Evolutionary conservation across 2,329 filamentous ascomycete genomes (phyloP).

Genomic region (Xylariaceae sp.): DNA sequence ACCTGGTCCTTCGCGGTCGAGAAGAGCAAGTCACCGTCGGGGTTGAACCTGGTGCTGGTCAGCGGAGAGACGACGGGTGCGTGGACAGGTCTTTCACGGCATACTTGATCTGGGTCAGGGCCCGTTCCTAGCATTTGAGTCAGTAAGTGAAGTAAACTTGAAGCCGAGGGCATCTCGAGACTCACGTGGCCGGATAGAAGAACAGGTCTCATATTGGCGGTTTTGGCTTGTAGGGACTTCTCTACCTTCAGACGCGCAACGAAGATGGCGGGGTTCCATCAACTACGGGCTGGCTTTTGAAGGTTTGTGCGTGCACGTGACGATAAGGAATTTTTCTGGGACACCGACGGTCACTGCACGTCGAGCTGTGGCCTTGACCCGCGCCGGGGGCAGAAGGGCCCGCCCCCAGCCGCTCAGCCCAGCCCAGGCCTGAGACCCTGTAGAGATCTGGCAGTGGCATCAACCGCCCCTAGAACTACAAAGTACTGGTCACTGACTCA

Average conservation of each 20-base stretch:
- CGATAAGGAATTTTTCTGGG: constrained; percentile 12
- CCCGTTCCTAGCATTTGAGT: constrained; percentile 59
- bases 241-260: constrained; percentile 3
- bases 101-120: constrained; percentile 88
- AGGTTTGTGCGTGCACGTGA: constrained; percentile 19
- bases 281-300: constrained; percentile 21
- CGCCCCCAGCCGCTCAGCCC: too few species aligned
- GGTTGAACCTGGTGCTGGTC: constrained; percentile 59
- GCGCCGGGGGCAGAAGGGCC: too few species aligned
- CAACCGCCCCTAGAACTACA: too few species aligned
- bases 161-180: background rate
- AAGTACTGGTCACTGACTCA: too few species aligned
- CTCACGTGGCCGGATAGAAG: constrained; percentile 83
- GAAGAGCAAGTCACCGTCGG: constrained; percentile 94
- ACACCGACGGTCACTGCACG: too few species aligned
- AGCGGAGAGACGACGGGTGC: constrained; percentile 7
- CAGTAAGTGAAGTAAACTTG: constrained; percentile 10
- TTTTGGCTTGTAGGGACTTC: constrained; percentile 13
- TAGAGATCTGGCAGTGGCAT: too few species aligned
- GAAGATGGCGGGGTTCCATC: constrained; percentile 17
- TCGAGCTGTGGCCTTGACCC: too few species aligned
- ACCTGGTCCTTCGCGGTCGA: constrained; percentile 94
- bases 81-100: constrained; percentile 15
- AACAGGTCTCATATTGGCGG: constrained; percentile 84
- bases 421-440: too few species aligned